A percentile compares a stretch with the other conserved stretches of the same genome.
Evolutionary conservation across 306 rosid genomes (phyloP).

Genomic region (Rubus idaeus): DNA sequence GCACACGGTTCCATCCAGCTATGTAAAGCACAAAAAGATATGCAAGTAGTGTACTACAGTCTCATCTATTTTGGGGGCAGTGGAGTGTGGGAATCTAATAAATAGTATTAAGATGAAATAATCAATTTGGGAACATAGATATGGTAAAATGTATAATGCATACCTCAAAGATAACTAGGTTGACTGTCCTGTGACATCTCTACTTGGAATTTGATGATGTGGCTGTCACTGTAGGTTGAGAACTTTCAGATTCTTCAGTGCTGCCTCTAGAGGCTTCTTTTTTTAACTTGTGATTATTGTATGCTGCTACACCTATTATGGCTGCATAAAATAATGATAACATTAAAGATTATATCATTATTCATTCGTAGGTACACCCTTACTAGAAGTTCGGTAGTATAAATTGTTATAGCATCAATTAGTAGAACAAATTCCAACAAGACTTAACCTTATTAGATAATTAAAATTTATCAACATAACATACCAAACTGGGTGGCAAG

Average conservation of each 20-base stretch:
- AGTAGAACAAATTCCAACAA: not conserved
- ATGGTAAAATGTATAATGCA: constrained; percentile 21
- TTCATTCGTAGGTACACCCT: not conserved
- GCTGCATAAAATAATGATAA: constrained; percentile 47
- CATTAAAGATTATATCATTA: not conserved
- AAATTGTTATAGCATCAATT: not conserved
- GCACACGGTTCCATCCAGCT: not conserved
- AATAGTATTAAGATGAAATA: not conserved
- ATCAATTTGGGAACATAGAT: constrained; percentile 9
- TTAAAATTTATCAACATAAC: not conserved
- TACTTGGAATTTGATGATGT: constrained; percentile 47
- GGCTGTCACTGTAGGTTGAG: constrained; percentile 42
- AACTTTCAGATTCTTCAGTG: constrained; percentile 36
- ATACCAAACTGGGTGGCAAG: not conserved
- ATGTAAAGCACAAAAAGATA: not conserved
- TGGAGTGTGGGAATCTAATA: constrained; percentile 26
- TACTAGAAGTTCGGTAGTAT: not conserved
- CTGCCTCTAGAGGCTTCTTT: constrained; percentile 60
- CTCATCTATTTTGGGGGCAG: constrained; percentile 13
- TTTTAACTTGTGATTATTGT: constrained; percentile 80
- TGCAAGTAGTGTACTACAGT: not conserved
- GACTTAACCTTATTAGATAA: not conserved
- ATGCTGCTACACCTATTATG: constrained; percentile 95
- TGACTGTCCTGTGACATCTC: constrained; percentile 37
- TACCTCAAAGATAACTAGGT: constrained; percentile 42